Percentiles rank a stretch among this genome's conserved stretches.
Conservation (phyloP, 164 flowering plant genomes). For the Umbellularia californica region DNA sequence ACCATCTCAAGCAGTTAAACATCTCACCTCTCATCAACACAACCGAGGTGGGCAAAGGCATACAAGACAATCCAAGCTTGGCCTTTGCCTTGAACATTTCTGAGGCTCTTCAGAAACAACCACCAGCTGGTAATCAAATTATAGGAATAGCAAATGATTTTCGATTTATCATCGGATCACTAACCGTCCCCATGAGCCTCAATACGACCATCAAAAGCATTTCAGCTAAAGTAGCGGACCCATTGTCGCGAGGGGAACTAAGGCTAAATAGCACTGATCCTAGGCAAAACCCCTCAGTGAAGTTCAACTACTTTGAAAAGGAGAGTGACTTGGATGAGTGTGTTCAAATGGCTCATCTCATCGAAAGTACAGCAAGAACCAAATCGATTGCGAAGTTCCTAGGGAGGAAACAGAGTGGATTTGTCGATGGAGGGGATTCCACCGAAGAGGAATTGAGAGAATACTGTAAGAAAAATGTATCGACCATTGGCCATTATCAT, state of each 20-base stretch:
- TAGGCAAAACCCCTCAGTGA: slow-evolving; percentile 31
- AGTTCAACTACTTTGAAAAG: slow-evolving; percentile 30
- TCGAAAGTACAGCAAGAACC: slow-evolving; percentile 21
- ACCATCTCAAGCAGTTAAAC: slow-evolving; percentile 23
- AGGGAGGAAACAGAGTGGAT: slow-evolving; percentile 10
- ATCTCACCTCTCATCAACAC: slow-evolving; percentile 19
- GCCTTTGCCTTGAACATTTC: slow-evolving; percentile 12
- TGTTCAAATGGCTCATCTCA: slow-evolving; percentile 15
- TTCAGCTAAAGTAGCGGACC: slow-evolving; percentile 28
- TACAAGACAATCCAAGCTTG: slow-evolving; percentile 36
- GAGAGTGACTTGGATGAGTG: slow-evolving; percentile 30
- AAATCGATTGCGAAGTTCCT: slow-evolving; percentile 20
- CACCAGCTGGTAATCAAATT: slow-evolving; percentile 30
- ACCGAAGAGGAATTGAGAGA: slow-evolving; percentile 17
- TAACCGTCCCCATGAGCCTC: slow-evolving; percentile 19
- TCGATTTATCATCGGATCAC: slow-evolving; percentile 22
- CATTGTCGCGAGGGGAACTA: slow-evolving; percentile 29
- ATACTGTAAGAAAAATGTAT: slow-evolving; percentile 31
- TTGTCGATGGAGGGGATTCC: not conserved
- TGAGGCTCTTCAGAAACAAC: slow-evolving; percentile 6
- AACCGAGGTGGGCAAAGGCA: slow-evolving; percentile 24
- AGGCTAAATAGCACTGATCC: slow-evolving; percentile 24
- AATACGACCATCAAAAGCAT: slow-evolving; percentile 16
- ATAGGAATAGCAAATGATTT: slow-evolving; percentile 29
- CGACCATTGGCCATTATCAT: slow-evolving; percentile 34